Percentiles rank a stretch among this genome's conserved stretches.
Conservation (phyloP, 192 early-diverging fungal species). For the Entomortierella beljakovae region DNA sequence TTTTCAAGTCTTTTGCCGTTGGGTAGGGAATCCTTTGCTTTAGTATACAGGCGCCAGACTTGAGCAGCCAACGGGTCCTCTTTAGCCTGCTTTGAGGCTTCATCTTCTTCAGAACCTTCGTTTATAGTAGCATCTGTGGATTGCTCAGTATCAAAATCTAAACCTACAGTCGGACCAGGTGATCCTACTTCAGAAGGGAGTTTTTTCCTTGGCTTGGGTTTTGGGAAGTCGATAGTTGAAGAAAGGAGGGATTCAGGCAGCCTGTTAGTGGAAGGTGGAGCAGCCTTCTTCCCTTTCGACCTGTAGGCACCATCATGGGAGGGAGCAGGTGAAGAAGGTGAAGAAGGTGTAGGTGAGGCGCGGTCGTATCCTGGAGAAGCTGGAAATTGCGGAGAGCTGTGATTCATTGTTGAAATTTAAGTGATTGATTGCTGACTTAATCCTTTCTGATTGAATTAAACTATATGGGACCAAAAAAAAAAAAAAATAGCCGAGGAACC, state of each 20-base stretch:
- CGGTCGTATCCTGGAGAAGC: constrained; percentile 46
- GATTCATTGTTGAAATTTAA: constrained; percentile 29
- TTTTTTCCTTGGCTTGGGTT: constrained; percentile 52
- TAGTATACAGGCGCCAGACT: constrained; percentile 82
- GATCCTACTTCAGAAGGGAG: constrained; percentile 46
- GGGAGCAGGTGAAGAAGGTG: constrained; percentile 50
- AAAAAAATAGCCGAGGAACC: constrained; percentile 4
- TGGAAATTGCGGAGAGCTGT: constrained; percentile 49
- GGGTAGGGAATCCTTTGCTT: constrained; percentile 82
- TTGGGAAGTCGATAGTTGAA: constrained; percentile 52
- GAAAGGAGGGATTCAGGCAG: constrained; percentile 53
- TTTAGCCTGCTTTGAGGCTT: constrained; percentile 53
- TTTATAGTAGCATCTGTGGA: constrained; percentile 6
- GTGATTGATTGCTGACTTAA: too few species aligned
- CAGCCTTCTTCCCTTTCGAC: constrained; percentile 41
- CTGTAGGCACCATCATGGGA: constrained; percentile 49
- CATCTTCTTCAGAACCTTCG: constrained; percentile 43
- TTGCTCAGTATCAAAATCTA: constrained; percentile 5
- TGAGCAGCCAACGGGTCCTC: constrained; percentile 66
- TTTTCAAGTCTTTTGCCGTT: constrained; percentile 85
- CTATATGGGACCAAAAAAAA: too few species aligned
- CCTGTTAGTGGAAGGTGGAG: constrained; percentile 23
- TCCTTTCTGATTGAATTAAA: too few species aligned
- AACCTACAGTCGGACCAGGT: constrained; percentile 24
- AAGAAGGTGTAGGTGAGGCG: constrained; percentile 47